A percentile compares a stretch with the other conserved stretches of the same genome.
Conservation (phyloP, 768 basidiomycete genomes). For the Suillus paluster region DNA sequence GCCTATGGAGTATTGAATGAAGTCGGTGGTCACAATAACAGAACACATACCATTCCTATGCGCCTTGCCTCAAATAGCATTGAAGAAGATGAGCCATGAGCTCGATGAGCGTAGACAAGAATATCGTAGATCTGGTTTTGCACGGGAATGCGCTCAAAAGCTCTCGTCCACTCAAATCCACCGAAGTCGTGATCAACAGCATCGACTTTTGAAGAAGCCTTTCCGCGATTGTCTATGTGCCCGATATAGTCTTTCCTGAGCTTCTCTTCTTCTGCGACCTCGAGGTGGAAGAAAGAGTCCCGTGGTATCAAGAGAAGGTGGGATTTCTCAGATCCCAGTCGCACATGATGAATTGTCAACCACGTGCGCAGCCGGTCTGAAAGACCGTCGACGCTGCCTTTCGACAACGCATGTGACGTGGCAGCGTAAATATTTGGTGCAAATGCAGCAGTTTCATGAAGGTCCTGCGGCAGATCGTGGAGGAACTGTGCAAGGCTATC, state of each 20-base stretch:
- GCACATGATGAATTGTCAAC: slow-evolving; percentile 62
- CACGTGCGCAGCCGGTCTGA: slow-evolving; percentile 54
- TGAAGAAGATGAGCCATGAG: slow-evolving; percentile 54
- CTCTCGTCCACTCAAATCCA: slow-evolving; percentile 38
- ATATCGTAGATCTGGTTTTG: slow-evolving; percentile 71
- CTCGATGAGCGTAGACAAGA: slow-evolving; percentile 66
- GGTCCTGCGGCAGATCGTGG: slow-evolving; percentile 52
- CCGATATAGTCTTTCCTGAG: slow-evolving; percentile 51
- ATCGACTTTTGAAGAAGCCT: slow-evolving; percentile 18
- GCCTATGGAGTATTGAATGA: slow-evolving; percentile 45
- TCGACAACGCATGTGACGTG: slow-evolving; percentile 52
- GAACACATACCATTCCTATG: slow-evolving; percentile 60
- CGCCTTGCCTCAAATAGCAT: slow-evolving; percentile 62
- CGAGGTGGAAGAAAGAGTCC: slow-evolving; percentile 59
- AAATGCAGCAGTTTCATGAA: slow-evolving; percentile 66
- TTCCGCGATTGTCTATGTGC: slow-evolving; percentile 34
- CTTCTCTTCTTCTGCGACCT: slow-evolving; percentile 53
- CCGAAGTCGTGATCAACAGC: slow-evolving; percentile 22
- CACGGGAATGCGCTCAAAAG: slow-evolving; percentile 68
- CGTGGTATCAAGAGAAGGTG: slow-evolving; percentile 63
- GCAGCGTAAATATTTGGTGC: slow-evolving; percentile 56
- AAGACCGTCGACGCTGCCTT: slow-evolving; percentile 33
- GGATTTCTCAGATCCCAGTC: slow-evolving; percentile 61
- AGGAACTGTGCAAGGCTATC: slow-evolving; percentile 53
- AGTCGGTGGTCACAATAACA: slow-evolving; percentile 2